These are phyloP conservation scores for Saussurea involucrata DNA, from an alignment of 129 eudicot genomes.

Conservation along the genomic window DNA sequence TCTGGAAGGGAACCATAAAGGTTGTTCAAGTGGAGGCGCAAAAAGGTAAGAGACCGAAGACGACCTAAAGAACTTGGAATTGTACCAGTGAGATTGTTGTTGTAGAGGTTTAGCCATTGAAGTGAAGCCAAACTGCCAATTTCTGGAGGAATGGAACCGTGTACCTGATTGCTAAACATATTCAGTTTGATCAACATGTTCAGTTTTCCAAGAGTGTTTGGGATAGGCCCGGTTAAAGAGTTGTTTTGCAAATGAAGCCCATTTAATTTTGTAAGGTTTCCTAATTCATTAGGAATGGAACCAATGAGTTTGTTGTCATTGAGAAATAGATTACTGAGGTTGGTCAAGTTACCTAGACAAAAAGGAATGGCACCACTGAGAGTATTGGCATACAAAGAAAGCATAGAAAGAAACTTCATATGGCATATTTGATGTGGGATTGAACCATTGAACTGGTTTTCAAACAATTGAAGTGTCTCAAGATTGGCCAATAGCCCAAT, in stretches of 20 bases:
- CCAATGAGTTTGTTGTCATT: neutral
- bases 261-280: constrained; percentile 8
- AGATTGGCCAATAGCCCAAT: constrained; percentile 2
- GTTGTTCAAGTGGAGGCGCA: constrained; percentile 7
- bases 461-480: constrained; percentile 8
- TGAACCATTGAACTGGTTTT: constrained; percentile 1
- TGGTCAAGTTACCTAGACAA: constrained; percentile 17
- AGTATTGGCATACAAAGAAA: neutral
- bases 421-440: constrained; percentile 14
- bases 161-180: neutral
- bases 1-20: constrained; percentile 23
- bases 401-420: neutral
- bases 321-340: neutral
- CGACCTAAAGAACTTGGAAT: constrained; percentile 8
- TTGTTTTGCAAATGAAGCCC: neutral
- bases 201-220: constrained; percentile 22
- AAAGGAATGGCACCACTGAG: constrained; percentile 10
- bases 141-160: constrained; percentile 30
- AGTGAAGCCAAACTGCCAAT: constrained; percentile 22
- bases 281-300: constrained; percentile 18
- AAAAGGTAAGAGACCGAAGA: neutral
- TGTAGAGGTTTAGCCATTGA: neutral
- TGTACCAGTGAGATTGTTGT: constrained; percentile 16
- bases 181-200: neutral
- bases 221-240: constrained; percentile 15